phyloP scores from a whole-genome alignment of 148 eudicot genomes.

The Camellia japonica region DNA sequence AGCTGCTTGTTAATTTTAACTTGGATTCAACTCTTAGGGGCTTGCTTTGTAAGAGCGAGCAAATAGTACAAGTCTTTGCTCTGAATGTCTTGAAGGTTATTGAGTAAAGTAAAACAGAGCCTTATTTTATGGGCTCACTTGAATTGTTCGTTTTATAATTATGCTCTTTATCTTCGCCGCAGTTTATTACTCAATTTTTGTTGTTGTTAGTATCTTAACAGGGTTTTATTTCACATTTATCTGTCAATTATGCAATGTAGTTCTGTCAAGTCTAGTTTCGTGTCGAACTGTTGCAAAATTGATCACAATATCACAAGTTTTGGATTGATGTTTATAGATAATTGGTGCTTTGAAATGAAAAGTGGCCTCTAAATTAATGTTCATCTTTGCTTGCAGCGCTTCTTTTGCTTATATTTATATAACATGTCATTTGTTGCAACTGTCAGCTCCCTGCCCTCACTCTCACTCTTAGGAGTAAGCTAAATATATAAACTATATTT shows the following conservation, averaged over 20 bases:
- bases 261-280: neutral
- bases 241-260: neutral
- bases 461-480: too few species aligned
- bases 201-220: neutral
- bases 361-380: too few species aligned
- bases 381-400: too few species aligned
- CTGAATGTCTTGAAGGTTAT: neutral
- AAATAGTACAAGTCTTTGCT: neutral
- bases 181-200: neutral
- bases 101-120: neutral
- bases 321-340: too few species aligned
- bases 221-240: neutral
- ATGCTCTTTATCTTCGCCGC: neutral
- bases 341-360: too few species aligned
- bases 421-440: too few species aligned
- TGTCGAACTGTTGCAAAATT: neutral
- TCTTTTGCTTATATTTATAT: too few species aligned
- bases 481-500: too few species aligned
- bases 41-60: neutral
- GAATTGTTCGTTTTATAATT: neutral
- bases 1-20: slow-evolving; percentile 18
- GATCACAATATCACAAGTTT: neutral
- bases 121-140: neutral
- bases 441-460: too few species aligned
- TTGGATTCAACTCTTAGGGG: neutral